Percentiles rank a stretch among this genome's conserved stretches.
These are phyloP conservation scores for Lentinula boryana DNA, from an alignment of 768 basidiomycete genomes.

Conservation along the genomic window DNA sequence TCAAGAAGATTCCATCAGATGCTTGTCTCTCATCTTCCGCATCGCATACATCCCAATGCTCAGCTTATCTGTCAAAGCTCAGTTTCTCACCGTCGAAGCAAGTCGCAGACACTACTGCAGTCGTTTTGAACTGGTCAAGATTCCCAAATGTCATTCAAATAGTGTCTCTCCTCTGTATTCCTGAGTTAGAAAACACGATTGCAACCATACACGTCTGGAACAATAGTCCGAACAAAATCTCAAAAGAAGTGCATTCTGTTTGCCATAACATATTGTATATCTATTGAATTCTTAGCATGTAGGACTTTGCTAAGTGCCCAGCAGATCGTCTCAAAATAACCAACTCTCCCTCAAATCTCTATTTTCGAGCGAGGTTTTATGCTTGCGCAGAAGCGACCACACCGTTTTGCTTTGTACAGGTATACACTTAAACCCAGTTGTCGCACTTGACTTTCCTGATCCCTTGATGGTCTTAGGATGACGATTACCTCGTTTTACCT, in stretches of 20 bases:
- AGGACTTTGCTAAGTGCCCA: constrained; percentile 30
- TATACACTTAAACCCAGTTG: constrained; percentile 12
- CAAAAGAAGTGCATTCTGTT: constrained; percentile 23
- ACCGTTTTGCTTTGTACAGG: constrained; percentile 60
- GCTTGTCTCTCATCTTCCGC: not conserved
- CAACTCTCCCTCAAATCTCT: constrained; percentile 38
- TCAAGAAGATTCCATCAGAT: not conserved
- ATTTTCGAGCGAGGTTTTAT: constrained; percentile 40
- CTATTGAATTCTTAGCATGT: not conserved
- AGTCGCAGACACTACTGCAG: constrained; percentile 29
- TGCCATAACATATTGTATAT: not conserved
- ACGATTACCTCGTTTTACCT: constrained; percentile 59
- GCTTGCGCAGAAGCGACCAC: constrained; percentile 40
- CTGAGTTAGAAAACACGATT: constrained; percentile 33
- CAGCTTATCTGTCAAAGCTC: not conserved
- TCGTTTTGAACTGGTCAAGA: constrained; percentile 51
- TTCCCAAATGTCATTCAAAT: constrained; percentile 39
- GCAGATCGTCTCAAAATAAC: constrained; percentile 31
- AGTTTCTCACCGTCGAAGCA: not conserved
- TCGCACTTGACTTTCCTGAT: constrained; percentile 2
- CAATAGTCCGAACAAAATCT: constrained; percentile 28
- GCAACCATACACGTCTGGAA: constrained; percentile 45
- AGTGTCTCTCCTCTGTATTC: constrained; percentile 32
- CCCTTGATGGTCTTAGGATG: constrained; percentile 39
- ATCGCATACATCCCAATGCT: not conserved